phyloP scores from a whole-genome alignment of 306 rosid species.

The Citrullus mucosospermus region DNA sequence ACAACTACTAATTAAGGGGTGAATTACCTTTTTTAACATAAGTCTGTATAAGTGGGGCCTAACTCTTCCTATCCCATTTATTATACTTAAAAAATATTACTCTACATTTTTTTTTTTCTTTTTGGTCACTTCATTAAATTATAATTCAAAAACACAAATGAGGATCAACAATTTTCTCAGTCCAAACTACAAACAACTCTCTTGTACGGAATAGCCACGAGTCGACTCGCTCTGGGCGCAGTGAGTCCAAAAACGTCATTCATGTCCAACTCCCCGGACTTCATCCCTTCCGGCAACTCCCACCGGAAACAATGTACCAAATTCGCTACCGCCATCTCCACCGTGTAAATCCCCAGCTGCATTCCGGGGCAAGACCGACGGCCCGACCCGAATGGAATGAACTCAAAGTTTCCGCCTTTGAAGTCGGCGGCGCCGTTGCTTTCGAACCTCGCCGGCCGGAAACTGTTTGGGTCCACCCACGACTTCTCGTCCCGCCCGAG shows the following conservation, averaged over 20 bases:
- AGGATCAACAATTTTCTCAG: too few species aligned
- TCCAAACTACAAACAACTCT: constrained; percentile 20
- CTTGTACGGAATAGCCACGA: constrained; percentile 54
- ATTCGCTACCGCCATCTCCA: constrained; percentile 64
- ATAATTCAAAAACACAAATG: too few species aligned
- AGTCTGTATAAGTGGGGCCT: too few species aligned
- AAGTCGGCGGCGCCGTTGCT: constrained; percentile 43
- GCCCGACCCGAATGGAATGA: constrained; percentile 86
- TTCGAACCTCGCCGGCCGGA: constrained; percentile 45
- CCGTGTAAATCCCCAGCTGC: constrained; percentile 66
- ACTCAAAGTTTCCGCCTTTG: constrained; percentile 76
- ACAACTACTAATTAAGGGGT: too few species aligned
- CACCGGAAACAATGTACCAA: constrained; percentile 72
- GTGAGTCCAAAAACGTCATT: constrained; percentile 83
- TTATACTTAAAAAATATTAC: too few species aligned
- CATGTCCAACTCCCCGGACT: constrained; percentile 64
- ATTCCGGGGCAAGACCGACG: constrained; percentile 92
- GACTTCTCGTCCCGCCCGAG: constrained; percentile 49
- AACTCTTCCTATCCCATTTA: too few species aligned
- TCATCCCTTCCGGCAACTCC: constrained; percentile 79
- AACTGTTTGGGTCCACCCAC: constrained; percentile 52
- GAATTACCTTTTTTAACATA: too few species aligned
- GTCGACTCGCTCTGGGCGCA: constrained; percentile 74
- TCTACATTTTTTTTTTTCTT: too few species aligned
- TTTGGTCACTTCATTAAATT: too few species aligned